A percentile compares a stretch with the other conserved stretches of the same genome.
Evolutionary conservation across 2,329 filamentous ascomycete genomes (phyloP).

Genomic region (Cladophialophora immunda): DNA sequence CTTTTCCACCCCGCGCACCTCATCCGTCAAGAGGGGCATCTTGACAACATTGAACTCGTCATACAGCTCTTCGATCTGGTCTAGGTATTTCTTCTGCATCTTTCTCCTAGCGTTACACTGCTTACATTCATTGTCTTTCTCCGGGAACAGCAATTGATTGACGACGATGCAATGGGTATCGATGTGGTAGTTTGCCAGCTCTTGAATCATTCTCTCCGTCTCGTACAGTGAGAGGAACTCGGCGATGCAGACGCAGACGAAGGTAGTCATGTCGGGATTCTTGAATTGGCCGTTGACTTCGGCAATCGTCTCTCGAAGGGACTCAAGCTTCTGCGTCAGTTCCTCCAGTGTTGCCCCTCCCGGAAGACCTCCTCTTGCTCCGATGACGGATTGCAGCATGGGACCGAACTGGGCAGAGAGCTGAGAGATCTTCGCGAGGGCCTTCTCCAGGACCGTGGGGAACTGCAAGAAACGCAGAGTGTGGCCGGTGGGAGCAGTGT

Average conservation of each 20-base stretch:
- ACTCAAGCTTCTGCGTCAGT: slow-evolving; percentile 93
- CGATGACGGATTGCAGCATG: slow-evolving; percentile 92
- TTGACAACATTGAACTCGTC: slow-evolving; percentile 99
- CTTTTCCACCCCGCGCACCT: slow-evolving; percentile 93
- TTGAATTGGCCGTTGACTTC: slow-evolving; percentile 99
- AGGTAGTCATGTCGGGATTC: slow-evolving; percentile 92
- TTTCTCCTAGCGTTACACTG: slow-evolving; percentile 94
- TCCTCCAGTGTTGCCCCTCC: slow-evolving; percentile 94
- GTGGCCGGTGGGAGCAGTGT: slow-evolving; percentile 96
- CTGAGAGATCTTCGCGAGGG: slow-evolving; percentile 94
- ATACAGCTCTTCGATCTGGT: slow-evolving; percentile 98
- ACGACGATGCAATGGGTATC: slow-evolving; percentile 98
- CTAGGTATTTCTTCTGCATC: slow-evolving; percentile 99
- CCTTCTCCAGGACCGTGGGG: slow-evolving; percentile 96
- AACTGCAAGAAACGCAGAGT: slow-evolving; percentile 98
- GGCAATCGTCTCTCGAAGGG: slow-evolving; percentile 87
- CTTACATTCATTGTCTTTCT: slow-evolving; percentile 83
- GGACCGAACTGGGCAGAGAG: slow-evolving; percentile 94
- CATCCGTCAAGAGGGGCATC: slow-evolving; percentile 95
- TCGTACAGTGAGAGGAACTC: slow-evolving; percentile 97
- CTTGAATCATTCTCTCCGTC: slow-evolving; percentile 99
- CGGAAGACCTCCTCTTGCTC: slow-evolving; percentile 77
- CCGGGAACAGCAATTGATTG: slow-evolving; percentile 95
- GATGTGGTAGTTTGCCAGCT: slow-evolving; percentile 89
- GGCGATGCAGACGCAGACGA: slow-evolving; percentile 97